phyloP scores from a whole-genome alignment of 441 rosid species.

The Omphalea diandra region DNA sequence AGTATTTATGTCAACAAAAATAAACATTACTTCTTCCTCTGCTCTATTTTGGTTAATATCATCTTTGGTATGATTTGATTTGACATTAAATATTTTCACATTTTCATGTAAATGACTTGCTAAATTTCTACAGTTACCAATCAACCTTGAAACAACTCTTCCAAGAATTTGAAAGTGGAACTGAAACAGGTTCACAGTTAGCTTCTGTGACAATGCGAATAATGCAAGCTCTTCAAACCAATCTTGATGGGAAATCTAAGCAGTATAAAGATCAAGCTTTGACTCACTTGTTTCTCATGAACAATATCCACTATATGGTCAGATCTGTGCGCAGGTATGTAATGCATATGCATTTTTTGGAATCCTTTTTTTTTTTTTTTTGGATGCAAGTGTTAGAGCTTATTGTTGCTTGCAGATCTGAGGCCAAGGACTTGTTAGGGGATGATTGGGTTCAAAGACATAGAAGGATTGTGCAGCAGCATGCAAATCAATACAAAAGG shows the following conservation, averaged over 20 bases:
- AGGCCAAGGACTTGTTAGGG: slow-evolving; percentile 96
- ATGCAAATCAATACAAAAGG: slow-evolving; percentile 96
- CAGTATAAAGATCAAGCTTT: slow-evolving; percentile 90
- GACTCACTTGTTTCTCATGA: slow-evolving; percentile 94
- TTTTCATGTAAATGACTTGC: slow-evolving; percentile 19
- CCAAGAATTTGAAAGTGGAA: slow-evolving; percentile 78
- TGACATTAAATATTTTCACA: background rate
- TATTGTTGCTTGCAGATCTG: slow-evolving; percentile 59
- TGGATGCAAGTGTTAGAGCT: background rate
- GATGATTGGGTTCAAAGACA: slow-evolving; percentile 99
- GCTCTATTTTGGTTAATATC: background rate
- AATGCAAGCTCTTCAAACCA: slow-evolving; percentile 98
- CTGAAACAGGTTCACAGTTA: slow-evolving; percentile 68
- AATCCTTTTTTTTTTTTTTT: background rate
- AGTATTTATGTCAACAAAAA: background rate
- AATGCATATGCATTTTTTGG: slow-evolving; percentile 5
- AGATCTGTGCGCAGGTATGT: slow-evolving; percentile 95
- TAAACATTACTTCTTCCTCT: background rate
- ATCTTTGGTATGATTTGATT: background rate
- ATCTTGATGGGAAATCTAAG: slow-evolving; percentile 92
- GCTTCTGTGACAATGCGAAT: slow-evolving; percentile 89
- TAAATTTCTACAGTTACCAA: slow-evolving; percentile 70
- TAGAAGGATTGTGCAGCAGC: slow-evolving; percentile 96
- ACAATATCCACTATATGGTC: slow-evolving; percentile 98
- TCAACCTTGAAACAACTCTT: slow-evolving; percentile 94